Evolutionary conservation across 2,329 filamentous ascomycete genomes (phyloP).

Genomic region (Hypoxylon sp.): DNA sequence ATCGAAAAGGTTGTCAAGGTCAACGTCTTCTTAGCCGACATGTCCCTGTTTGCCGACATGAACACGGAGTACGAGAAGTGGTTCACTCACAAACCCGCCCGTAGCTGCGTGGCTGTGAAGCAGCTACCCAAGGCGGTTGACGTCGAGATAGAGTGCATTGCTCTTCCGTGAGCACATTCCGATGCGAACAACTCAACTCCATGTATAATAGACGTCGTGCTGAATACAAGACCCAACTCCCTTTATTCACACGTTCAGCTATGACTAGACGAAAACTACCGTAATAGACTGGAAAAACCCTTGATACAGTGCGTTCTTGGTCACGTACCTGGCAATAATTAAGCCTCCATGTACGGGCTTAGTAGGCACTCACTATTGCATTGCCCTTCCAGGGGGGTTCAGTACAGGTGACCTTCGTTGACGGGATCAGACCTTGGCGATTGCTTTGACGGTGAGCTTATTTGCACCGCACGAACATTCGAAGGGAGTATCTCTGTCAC

Average conservation of each 20-base stretch:
- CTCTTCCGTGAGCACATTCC: conserved; percentile 58
- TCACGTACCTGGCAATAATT: no score
- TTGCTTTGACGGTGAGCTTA: neutral
- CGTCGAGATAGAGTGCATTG: conserved; percentile 91
- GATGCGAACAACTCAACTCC: neutral
- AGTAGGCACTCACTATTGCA: no score
- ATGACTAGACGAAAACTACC: no score
- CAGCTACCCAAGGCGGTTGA: conserved; percentile 85
- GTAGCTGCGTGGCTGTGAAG: conserved; percentile 90
- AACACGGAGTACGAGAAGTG: conserved; percentile 86
- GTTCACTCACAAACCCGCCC: conserved; percentile 84
- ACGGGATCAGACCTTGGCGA: neutral
- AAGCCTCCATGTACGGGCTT: no score
- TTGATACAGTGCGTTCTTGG: no score
- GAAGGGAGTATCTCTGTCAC: conserved; percentile 20
- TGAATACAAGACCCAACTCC: no score
- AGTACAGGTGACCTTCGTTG: no score
- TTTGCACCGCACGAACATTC: conserved; percentile 19
- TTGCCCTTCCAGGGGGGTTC: no score
- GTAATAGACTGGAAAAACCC: no score
- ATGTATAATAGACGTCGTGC: no score
- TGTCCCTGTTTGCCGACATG: conserved; percentile 88
- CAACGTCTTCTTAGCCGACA: conserved; percentile 89
- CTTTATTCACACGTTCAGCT: conserved; percentile 1
- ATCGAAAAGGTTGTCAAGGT: conserved; percentile 88